Percentiles rank a stretch among this genome's conserved stretches.
Evolutionary conservation across 2,329 filamentous ascomycete species (phyloP).

Genomic region (Diaporthe citriasiana): DNA sequence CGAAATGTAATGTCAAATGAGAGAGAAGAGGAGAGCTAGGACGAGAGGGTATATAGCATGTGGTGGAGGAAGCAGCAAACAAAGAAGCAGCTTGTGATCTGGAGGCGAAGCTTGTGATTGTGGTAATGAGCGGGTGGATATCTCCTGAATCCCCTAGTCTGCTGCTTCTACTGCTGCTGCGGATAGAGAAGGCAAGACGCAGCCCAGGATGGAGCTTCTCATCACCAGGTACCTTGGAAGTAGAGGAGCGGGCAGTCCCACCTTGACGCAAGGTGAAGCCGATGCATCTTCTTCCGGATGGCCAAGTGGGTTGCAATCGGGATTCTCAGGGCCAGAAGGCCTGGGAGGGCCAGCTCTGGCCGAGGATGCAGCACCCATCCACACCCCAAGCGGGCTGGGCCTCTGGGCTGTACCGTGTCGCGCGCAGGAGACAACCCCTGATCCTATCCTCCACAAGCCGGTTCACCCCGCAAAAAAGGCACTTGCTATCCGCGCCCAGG

Average conservation of each 20-base stretch:
- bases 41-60: constrained; percentile 32
- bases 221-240: constrained; percentile 22
- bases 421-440: constrained; percentile 25
- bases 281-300: constrained; percentile 35
- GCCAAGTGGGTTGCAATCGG: constrained; percentile 36
- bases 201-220: constrained; percentile 33
- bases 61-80: constrained; percentile 22
- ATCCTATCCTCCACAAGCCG: constrained; percentile 30
- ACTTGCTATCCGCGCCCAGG: constrained; percentile 31
- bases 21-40: constrained; percentile 8
- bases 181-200: constrained; percentile 20
- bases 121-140: constrained; percentile 9
- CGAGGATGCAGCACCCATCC: not conserved
- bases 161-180: constrained; percentile 10
- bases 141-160: constrained; percentile 25
- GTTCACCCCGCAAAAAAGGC: constrained; percentile 41
- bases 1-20: constrained; percentile 19
- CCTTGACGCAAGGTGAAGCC: constrained; percentile 34
- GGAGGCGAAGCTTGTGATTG: constrained; percentile 23
- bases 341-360: constrained; percentile 26
- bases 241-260: constrained; percentile 16
- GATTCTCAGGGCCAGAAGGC: constrained; percentile 38
- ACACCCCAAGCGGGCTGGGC: constrained; percentile 16
- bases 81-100: constrained; percentile 28
- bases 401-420: constrained; percentile 10